A percentile compares a stretch with the other conserved stretches of the same genome.
These are phyloP conservation scores for Solanum rostratum DNA, from an alignment of 257 asterid genomes.

Conservation along the genomic window DNA sequence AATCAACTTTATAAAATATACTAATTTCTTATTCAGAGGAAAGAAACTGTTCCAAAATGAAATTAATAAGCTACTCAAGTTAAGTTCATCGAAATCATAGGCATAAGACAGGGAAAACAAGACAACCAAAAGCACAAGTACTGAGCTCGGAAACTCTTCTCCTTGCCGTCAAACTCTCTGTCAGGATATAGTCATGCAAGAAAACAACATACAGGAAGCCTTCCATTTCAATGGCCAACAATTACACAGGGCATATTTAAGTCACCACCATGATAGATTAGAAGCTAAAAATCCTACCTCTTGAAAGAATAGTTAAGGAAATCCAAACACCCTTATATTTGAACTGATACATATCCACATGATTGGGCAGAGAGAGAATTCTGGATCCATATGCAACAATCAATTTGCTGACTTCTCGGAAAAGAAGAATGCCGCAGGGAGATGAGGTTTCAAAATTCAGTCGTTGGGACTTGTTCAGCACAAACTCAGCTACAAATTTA, in stretches of 20 bases:
- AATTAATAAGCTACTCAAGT: not conserved
- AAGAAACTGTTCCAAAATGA: not conserved
- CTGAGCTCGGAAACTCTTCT: not conserved
- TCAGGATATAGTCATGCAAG: not conserved
- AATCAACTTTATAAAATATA: not conserved
- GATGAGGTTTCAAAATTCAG: constrained; percentile 93
- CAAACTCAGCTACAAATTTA: constrained; percentile 93
- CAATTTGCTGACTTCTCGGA: constrained; percentile 94
- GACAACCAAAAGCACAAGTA: not conserved
- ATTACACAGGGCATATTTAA: not conserved
- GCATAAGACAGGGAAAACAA: not conserved
- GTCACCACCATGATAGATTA: not conserved
- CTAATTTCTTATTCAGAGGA: not conserved
- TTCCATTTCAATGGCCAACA: not conserved
- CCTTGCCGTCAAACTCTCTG: not conserved
- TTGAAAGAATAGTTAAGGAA: constrained; percentile 63
- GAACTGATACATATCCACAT: constrained; percentile 74
- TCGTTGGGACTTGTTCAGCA: constrained; percentile 84
- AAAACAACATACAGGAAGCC: not conserved
- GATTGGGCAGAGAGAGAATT: constrained; percentile 65
- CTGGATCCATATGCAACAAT: constrained; percentile 89
- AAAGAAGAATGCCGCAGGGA: constrained; percentile 95
- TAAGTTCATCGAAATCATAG: not conserved
- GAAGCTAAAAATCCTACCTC: constrained; percentile 39
- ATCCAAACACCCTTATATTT: constrained; percentile 99